These are phyloP conservation scores for Blastobotrys parvus DNA, from an alignment of 805 yeast species.

Conservation along the genomic window DNA sequence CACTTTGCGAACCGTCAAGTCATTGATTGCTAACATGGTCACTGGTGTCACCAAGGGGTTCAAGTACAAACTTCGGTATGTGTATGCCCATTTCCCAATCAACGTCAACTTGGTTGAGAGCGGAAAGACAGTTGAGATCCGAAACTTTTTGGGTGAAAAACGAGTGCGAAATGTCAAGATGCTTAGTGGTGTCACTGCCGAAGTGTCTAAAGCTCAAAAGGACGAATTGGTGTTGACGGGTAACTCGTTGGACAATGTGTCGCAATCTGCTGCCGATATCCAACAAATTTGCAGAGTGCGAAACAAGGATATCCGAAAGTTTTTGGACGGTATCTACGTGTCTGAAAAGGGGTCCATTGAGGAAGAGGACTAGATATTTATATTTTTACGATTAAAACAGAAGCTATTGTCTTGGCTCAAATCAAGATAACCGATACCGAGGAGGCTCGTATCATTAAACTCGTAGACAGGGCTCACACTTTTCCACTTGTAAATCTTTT, in stretches of 20 bases:
- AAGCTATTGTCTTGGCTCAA: slow-evolving; percentile 13
- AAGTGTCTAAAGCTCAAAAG: slow-evolving; percentile 75
- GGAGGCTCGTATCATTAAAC: slow-evolving; percentile 3
- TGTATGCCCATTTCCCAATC: slow-evolving; percentile 99
- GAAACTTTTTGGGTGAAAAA: slow-evolving; percentile 99
- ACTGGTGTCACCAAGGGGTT: slow-evolving; percentile 98
- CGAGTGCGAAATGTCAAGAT: slow-evolving; percentile 83
- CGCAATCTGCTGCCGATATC: slow-evolving; percentile 97
- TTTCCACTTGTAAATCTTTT: no score
- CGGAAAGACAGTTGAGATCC: slow-evolving; percentile 83
- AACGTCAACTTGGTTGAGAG: slow-evolving; percentile 85
- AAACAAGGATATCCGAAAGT: slow-evolving; percentile 99
- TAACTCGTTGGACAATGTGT: slow-evolving; percentile 94
- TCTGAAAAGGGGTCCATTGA: slow-evolving; percentile 87
- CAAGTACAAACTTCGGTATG: slow-evolving; percentile 99
- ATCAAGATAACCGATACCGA: slow-evolving; percentile 2
- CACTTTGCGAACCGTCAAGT: slow-evolving; percentile 96
- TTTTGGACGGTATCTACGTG: slow-evolving; percentile 99
- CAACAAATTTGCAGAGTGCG: slow-evolving; percentile 98
- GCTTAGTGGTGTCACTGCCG: slow-evolving; percentile 82
- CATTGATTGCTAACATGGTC: slow-evolving; percentile 86
- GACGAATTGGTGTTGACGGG: slow-evolving; percentile 91
- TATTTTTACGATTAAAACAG: neutral
- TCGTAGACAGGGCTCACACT: no score
- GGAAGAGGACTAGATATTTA: slow-evolving; percentile 38